Evolutionary conservation across 192 early-diverging fungal genomes (phyloP).

Genomic region (Ramicandelaber brevisporus): DNA sequence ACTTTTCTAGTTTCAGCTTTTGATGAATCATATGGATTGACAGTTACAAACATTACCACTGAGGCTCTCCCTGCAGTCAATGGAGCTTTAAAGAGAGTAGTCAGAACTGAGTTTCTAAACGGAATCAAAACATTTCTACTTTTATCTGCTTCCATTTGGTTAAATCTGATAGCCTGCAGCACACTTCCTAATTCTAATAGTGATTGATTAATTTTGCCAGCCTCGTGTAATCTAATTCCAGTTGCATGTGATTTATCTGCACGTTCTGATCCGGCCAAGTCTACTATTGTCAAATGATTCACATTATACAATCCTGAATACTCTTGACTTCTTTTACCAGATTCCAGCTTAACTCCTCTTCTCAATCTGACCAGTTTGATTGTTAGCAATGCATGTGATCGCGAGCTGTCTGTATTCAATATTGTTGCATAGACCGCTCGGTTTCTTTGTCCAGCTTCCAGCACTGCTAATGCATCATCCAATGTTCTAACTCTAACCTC

Average conservation of each 20-base stretch:
- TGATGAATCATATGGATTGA: conserved; percentile 30
- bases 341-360: conserved; percentile 10
- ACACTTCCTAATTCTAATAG: conserved; percentile 46
- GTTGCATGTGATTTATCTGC: conserved; percentile 19
- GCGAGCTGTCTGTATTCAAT: conserved; percentile 23
- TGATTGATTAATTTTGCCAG: conserved; percentile 38
- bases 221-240: conserved; percentile 30
- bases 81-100: no score
- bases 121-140: no score
- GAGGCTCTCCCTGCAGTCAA: no score
- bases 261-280: conserved; percentile 44
- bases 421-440: conserved; percentile 27
- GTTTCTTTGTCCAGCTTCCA: conserved; percentile 26
- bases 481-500: conserved; percentile 25
- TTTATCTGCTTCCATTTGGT: no score
- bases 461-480: conserved; percentile 27
- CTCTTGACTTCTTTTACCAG: conserved; percentile 1
- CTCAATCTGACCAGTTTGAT: conserved; percentile 30
- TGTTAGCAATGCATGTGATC: conserved; percentile 41
- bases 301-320: conserved; percentile 3
- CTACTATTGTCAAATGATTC: conserved; percentile 27
- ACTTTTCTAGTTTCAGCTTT: conserved; percentile 21
- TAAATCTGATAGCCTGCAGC: conserved; percentile 29
- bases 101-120: no score
- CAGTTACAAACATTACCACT: conserved; percentile 30